Evolutionary conservation across 805 yeast genomes (phyloP), one percentile per base, ranked within the genome.

Genomic region (Kodamaea neixiangensis): DNA sequence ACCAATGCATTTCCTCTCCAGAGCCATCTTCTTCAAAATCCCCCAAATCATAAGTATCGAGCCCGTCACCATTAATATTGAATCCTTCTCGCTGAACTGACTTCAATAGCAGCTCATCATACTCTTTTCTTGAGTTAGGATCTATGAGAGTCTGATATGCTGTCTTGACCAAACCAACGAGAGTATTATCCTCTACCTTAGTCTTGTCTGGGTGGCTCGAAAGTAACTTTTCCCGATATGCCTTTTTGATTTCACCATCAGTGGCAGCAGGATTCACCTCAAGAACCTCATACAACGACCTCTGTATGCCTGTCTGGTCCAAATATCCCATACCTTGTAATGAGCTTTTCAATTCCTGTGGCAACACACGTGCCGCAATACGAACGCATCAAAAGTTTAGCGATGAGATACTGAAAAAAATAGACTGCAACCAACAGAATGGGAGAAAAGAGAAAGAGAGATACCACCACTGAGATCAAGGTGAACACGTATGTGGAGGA

Each of bases 131-230:
- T 2, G 53, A 38, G 3, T 48, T 57, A 0, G 70, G 61, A 55
- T 82, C 77, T 0, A 75, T 64, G 6, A 91, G 67, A 0, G 76
- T 71, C n/a, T 67, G 60, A 58, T 87, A 91, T 0, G 97, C 97
- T 18, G 65, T 68, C 57, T 86, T 79, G 25, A 91, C 75, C 19
- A 17, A 6, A 7, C 83, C 49, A 48, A 17, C 51, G 38, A 2
- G 49, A 43, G 2, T 14, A 10, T 21, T 20, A 25, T 49, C 51
- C 40, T 20, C 58, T 45, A 41, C 48, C 48, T 54, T 91, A 92
- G 37, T 25, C 20, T 48, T 48, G 64, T 93, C 98, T 1, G 98
- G 98, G 65, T 93, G 98, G 2, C 79, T 65, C 3, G 65, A 61
- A 1, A 93, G 71, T 5, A 93, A 74, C 13, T 78, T 78, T 31